These are phyloP conservation scores for Fusarium sp. DNA, from an alignment of 2,329 filamentous ascomycete genomes.

Conservation along the genomic window DNA sequence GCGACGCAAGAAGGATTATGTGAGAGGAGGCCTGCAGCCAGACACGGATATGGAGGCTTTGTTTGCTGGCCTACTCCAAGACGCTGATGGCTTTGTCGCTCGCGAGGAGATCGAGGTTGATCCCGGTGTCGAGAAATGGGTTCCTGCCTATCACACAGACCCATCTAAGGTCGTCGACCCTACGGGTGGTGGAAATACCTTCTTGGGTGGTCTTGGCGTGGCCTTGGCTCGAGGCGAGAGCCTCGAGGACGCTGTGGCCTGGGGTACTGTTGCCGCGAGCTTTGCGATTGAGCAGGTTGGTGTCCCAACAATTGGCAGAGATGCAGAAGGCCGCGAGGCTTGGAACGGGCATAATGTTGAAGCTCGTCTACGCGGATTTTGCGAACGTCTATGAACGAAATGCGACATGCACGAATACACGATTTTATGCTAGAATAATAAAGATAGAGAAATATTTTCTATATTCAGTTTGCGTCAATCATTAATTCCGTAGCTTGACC, in stretches of 20 bases:
- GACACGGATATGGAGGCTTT: slow-evolving; percentile 73
- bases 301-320: slow-evolving; percentile 69
- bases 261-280: slow-evolving; percentile 85
- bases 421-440: slow-evolving; percentile 17
- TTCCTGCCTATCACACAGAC: slow-evolving; percentile 78
- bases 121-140: slow-evolving; percentile 75
- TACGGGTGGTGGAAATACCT: slow-evolving; percentile 93
- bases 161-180: slow-evolving; percentile 79
- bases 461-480: slow-evolving; percentile 17
- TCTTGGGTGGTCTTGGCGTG: slow-evolving; percentile 72
- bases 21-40: slow-evolving; percentile 64
- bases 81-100: slow-evolving; percentile 63
- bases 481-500: slow-evolving; percentile 10
- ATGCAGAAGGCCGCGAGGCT: slow-evolving; percentile 61
- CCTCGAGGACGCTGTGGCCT: slow-evolving; percentile 77
- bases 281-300: slow-evolving; percentile 97
- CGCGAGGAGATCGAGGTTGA: slow-evolving; percentile 71
- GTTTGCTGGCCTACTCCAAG: slow-evolving; percentile 68
- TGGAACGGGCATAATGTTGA: slow-evolving; percentile 71
- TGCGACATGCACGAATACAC: background rate
- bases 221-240: slow-evolving; percentile 68
- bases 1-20: slow-evolving; percentile 57
- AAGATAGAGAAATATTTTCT: slow-evolving; percentile 20
- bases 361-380: slow-evolving; percentile 64
- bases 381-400: slow-evolving; percentile 51